Percentiles rank a stretch among this genome's conserved stretches.
phyloP scores from a whole-genome alignment of 768 basidiomycete species.

The Psilocybe subaeruginosa region DNA sequence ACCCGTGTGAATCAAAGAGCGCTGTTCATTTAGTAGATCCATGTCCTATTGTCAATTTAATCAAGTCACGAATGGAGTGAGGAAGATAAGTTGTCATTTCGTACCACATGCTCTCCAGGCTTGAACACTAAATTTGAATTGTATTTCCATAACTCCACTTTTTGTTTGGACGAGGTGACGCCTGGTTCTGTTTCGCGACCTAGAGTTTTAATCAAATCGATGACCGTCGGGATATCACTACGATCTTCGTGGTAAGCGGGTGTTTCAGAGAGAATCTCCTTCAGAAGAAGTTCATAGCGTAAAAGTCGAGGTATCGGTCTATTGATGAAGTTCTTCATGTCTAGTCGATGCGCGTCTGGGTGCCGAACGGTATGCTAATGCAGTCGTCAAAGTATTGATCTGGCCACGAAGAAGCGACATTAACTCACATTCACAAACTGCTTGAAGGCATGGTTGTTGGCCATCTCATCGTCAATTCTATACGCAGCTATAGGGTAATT shows the following conservation, averaged over 20 bases:
- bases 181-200: constrained; percentile 89
- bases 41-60: constrained; percentile 57
- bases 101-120: constrained; percentile 67
- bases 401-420: neutral
- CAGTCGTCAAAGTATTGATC: neutral
- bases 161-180: constrained; percentile 81
- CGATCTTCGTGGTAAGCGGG: constrained; percentile 77
- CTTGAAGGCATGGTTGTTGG: constrained; percentile 77
- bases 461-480: constrained; percentile 86
- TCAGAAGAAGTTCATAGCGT: constrained; percentile 85
- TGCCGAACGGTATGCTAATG: constrained; percentile 54
- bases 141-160: constrained; percentile 88
- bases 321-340: constrained; percentile 92
- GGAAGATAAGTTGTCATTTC: constrained; percentile 12
- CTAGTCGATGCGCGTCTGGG: constrained; percentile 77
- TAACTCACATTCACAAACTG: constrained; percentile 74
- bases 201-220: constrained; percentile 84
- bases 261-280: constrained; percentile 79
- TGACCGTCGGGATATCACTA: constrained; percentile 81
- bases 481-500: constrained; percentile 93
- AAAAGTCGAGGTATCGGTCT: constrained; percentile 88
- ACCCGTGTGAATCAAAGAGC: constrained; percentile 83
- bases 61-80: neutral
- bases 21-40: constrained; percentile 83
- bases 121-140: constrained; percentile 80